A percentile compares a stretch with the other conserved stretches of the same genome.
These are phyloP conservation scores for Cercospora sp. DNA, from an alignment of 2,329 filamentous ascomycete genomes.

Conservation along the genomic window DNA sequence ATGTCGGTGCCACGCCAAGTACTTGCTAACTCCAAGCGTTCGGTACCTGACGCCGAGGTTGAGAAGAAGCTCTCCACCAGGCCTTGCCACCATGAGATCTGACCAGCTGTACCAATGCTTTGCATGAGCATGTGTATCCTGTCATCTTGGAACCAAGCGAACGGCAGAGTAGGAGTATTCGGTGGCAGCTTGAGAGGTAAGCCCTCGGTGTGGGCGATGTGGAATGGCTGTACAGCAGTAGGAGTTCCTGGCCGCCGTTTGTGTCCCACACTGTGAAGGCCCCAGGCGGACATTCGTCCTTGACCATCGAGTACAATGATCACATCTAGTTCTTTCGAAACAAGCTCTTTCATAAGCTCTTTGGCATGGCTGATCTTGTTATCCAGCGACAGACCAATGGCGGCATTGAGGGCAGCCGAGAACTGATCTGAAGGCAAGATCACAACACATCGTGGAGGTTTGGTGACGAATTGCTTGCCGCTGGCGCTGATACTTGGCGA, in stretches of 20 bases:
- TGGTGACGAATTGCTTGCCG: constrained; percentile 44
- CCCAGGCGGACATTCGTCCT: constrained; percentile 89
- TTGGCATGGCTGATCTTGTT: constrained; percentile 66
- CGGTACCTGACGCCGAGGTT: constrained; percentile 44
- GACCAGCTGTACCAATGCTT: constrained; percentile 70
- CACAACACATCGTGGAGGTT: constrained; percentile 65
- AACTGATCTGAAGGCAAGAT: constrained; percentile 83
- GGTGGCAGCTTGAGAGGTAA: constrained; percentile 37
- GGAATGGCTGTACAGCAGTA: constrained; percentile 68
- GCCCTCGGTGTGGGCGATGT: constrained; percentile 74
- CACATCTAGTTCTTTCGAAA: constrained; percentile 81
- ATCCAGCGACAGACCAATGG: constrained; percentile 44
- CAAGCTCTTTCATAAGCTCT: constrained; percentile 81
- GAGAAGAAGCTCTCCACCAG: constrained; percentile 80
- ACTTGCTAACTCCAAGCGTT: constrained; percentile 22
- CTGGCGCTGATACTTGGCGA: constrained; percentile 47
- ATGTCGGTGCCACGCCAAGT: constrained; percentile 11
- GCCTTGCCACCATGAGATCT: constrained; percentile 77
- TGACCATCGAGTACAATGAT: constrained; percentile 81
- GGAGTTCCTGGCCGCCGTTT: constrained; percentile 53
- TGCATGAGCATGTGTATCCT: constrained; percentile 65
- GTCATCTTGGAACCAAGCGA: constrained; percentile 35
- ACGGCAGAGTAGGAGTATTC: constrained; percentile 27
- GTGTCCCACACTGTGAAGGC: constrained; percentile 79
- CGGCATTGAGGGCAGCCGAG: constrained; percentile 61